Base-by-base conservation (phyloP, 2,329 filamentous ascomycete genomes). In the Biscogniauxia marginata region DNA sequence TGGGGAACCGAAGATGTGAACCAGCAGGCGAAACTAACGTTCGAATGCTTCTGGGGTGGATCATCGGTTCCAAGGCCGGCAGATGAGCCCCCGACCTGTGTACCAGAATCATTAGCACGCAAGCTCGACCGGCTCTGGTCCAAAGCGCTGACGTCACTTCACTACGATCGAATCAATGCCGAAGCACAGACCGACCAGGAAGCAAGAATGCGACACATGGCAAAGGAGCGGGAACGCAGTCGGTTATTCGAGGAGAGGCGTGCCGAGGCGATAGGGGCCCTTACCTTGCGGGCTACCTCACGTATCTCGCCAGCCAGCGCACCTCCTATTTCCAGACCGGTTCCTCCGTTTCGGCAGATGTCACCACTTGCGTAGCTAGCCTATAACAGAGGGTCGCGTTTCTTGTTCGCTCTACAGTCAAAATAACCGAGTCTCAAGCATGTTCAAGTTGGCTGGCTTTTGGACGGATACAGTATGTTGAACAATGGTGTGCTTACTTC, bases 21-120 rank as follows among this genome's bases (percentile, higher is more conserved):
- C 34, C 47, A 52, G 8, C 71, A 78, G 54, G 80, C 75, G 3
- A 79, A 75, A 54, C 70, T 85, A 8, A 65, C 70, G 8, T 85
- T 86, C 63, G 75, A 75, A 44, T 85, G 83, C 69, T 75, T 72
- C 53, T 85, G 83, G 78, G 82, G 82, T 52, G 82, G 78, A 13
- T 84, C 84, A 4, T 75, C 80, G 4, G 67, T 64, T 46, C 61
- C 72, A 1, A 75, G 81, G 13, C 69, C 65, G 6, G 47, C 63
- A 13, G 65, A 70, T 43, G 75, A 77, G 25, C 70, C 63, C 49
- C 62, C 69, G 61, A 72, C 52, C 53, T 79, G 62, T 6, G 77
- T 78, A 1, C 55, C 75, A 16, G 65, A 74, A 1, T 52, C 67
- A 0, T 60, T 75, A 2, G 79, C 80, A 2, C 69, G 71, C 25